phyloP scores from a whole-genome alignment of 2,329 filamentous ascomycete genomes.

The Cercospora zeina region DNA sequence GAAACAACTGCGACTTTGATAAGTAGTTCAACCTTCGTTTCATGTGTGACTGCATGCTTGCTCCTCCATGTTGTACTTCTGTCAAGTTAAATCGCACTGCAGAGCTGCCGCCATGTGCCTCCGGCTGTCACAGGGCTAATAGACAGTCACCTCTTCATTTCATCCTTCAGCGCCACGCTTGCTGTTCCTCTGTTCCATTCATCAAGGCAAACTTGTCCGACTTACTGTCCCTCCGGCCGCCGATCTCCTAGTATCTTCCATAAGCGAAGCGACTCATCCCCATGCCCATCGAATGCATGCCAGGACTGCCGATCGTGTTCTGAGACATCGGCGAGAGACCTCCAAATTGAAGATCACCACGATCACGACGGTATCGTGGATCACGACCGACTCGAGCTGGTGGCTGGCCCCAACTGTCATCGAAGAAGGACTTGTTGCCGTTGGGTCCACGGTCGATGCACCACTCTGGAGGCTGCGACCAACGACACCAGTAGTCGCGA shows the following conservation, averaged over 20 bases:
- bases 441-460: conserved; percentile 42
- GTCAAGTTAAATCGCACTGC: not conserved
- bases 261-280: conserved; percentile 13
- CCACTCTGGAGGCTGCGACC: conserved; percentile 43
- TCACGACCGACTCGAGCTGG: conserved; percentile 43
- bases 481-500: conserved; percentile 46
- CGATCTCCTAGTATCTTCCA: conserved; percentile 17
- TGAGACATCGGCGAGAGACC: conserved; percentile 21
- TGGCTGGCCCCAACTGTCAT: conserved; percentile 42
- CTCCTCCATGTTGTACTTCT: not conserved
- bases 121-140: not conserved
- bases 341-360: conserved; percentile 27
- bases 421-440: conserved; percentile 47
- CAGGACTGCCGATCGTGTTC: conserved; percentile 18
- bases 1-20: too few species aligned
- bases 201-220: not conserved
- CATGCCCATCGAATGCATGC: conserved; percentile 5
- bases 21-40: not conserved
- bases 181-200: not conserved
- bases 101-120: not conserved
- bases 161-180: not conserved
- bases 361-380: conserved; percentile 38
- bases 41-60: not conserved
- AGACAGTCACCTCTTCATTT: not conserved
- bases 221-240: not conserved